Evolutionary conservation across 2,329 filamentous ascomycete genomes (phyloP).

Genomic region (Hansfordia pulvinata): DNA sequence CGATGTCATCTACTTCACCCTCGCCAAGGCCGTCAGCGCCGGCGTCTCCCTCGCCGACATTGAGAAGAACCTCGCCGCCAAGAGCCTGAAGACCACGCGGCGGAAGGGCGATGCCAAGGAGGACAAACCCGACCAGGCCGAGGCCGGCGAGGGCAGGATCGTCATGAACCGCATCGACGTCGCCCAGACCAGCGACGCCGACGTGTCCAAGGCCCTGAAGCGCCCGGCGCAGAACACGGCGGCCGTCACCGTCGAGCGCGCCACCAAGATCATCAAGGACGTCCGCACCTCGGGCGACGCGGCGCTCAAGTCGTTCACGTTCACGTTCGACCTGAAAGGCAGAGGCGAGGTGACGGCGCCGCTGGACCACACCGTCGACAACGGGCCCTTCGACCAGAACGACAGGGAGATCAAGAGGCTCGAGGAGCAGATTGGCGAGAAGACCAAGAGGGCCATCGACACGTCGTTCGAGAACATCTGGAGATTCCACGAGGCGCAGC

Average conservation of each 20-base stretch:
- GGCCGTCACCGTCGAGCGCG: conserved; percentile 85
- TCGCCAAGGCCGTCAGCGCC: conserved; percentile 76
- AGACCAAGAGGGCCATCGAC: conserved; percentile 89
- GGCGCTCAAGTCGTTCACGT: conserved; percentile 81
- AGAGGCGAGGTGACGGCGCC: conserved; percentile 93
- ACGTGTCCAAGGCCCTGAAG: conserved; percentile 64
- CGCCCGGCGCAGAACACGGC: conserved; percentile 88
- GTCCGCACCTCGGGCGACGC: conserved; percentile 75
- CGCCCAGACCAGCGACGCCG: conserved; percentile 44
- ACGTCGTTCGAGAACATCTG: conserved; percentile 87
- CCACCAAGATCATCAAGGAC: conserved; percentile 81
- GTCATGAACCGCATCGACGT: conserved; percentile 72
- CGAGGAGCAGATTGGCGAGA: no score
- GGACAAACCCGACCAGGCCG: conserved; percentile 86
- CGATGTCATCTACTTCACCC: conserved; percentile 88
- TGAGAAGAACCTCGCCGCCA: conserved; percentile 82
- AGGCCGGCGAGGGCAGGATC: conserved; percentile 71
- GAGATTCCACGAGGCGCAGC: conserved; percentile 86
- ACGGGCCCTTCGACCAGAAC: conserved; percentile 64
- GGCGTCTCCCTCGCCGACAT: conserved; percentile 82
- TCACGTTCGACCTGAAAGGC: conserved; percentile 98
- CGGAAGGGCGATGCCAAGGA: conserved; percentile 89
- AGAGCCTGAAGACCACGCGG: conserved; percentile 90
- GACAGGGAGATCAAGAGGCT: no score
- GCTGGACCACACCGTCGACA: conserved; percentile 76